Percentiles rank a stretch among this genome's conserved stretches.
These are phyloP conservation scores for Aspergillus haitiensis DNA, from an alignment of 495 filamentous ascomycete genomes.

Conservation along the genomic window DNA sequence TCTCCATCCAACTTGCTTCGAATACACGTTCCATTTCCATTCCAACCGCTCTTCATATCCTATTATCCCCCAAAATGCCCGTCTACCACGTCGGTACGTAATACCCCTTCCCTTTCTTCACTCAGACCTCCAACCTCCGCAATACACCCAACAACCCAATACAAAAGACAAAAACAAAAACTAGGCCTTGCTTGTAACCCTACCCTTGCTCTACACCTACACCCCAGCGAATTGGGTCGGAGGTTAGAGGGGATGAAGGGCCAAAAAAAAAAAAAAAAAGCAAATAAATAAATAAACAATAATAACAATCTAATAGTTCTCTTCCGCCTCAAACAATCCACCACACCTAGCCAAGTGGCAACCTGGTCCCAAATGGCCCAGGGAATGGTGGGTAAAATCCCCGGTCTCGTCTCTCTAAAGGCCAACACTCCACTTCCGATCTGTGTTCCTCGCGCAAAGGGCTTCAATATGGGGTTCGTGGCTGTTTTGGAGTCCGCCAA, in stretches of 20 bases:
- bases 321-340: slow-evolving; percentile 44
- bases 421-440: slow-evolving; percentile 36
- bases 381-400: slow-evolving; percentile 43
- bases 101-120: background rate
- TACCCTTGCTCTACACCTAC: background rate
- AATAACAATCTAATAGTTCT: slow-evolving; percentile 35
- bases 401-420: slow-evolving; percentile 38
- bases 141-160: background rate
- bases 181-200: background rate
- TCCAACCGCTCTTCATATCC: background rate
- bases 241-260: too few species aligned
- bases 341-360: slow-evolving; percentile 34
- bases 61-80: slow-evolving; percentile 18
- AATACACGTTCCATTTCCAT: background rate
- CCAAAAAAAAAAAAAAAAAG: too few species aligned
- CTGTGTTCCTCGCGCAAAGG: slow-evolving; percentile 41
- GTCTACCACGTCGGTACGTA: slow-evolving; percentile 30
- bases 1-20: background rate
- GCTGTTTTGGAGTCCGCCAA: slow-evolving; percentile 44
- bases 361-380: slow-evolving; percentile 32
- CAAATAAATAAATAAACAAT: too few species aligned
- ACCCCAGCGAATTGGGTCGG: background rate
- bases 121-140: background rate
- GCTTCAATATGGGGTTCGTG: slow-evolving; percentile 46
- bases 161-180: background rate